phyloP scores from a whole-genome alignment of 768 basidiomycete species.

The Multifurca ochricompacta region DNA sequence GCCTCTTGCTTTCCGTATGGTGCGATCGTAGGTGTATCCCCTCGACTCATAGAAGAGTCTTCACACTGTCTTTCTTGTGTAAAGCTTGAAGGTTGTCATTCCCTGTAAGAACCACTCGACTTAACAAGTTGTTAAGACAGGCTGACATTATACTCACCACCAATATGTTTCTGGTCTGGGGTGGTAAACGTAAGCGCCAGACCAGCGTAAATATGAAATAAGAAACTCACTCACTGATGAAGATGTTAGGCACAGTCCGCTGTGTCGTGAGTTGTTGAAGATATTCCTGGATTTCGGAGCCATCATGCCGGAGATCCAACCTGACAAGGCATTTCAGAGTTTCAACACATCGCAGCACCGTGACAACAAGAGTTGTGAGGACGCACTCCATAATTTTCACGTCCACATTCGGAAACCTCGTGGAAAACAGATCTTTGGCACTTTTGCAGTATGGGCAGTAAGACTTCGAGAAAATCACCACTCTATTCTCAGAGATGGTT shows the following conservation, averaged over 20 bases:
- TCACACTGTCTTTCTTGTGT: slow-evolving; percentile 9
- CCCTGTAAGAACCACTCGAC: background rate
- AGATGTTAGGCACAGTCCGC: slow-evolving; percentile 69
- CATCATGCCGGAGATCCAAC: slow-evolving; percentile 53
- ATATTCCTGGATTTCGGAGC: slow-evolving; percentile 56
- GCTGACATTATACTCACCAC: slow-evolving; percentile 33
- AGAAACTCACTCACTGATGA: slow-evolving; percentile 45
- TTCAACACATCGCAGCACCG: too few relatives aligned
- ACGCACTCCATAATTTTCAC: slow-evolving; percentile 33
- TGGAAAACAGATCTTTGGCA: slow-evolving; percentile 33
- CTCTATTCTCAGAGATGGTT: slow-evolving; percentile 32
- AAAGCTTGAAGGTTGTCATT: slow-evolving; percentile 18
- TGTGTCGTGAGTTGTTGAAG: slow-evolving; percentile 56
- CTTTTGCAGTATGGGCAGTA: slow-evolving; percentile 36
- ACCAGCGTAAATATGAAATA: background rate
- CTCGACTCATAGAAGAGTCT: slow-evolving; percentile 10
- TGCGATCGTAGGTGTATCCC: background rate
- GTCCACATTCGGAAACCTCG: slow-evolving; percentile 26
- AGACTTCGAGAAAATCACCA: slow-evolving; percentile 36
- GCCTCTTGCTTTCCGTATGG: background rate
- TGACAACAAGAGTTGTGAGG: background rate
- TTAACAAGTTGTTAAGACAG: background rate
- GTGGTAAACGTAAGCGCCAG: background rate
- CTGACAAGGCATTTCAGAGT: slow-evolving; percentile 27
- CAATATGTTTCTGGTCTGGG: slow-evolving; percentile 45